These are phyloP conservation scores for Alternaria gansuensis DNA, from an alignment of 2,329 filamentous ascomycete genomes.

Conservation along the genomic window DNA sequence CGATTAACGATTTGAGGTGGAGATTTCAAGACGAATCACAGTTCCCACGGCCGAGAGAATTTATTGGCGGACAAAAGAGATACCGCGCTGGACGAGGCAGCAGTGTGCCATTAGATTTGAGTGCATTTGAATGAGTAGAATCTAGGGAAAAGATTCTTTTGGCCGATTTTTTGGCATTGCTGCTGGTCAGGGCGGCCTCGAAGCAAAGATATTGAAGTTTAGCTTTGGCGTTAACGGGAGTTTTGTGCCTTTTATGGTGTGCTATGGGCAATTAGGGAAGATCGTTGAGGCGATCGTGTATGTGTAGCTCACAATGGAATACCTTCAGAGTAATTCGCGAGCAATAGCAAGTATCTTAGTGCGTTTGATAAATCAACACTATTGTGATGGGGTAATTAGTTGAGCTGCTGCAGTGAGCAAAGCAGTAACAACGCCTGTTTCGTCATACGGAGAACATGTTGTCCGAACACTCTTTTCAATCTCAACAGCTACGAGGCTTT, in stretches of 20 bases:
- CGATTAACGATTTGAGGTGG: conserved; percentile 82
- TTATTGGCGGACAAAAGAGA: conserved; percentile 74
- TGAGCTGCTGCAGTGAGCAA: not conserved
- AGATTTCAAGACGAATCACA: conserved; percentile 84
- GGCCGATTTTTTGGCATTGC: conserved; percentile 21
- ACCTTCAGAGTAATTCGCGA: not conserved
- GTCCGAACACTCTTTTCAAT: not conserved
- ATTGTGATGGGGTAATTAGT: not conserved
- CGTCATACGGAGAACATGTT: not conserved
- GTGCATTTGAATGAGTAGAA: conserved; percentile 59
- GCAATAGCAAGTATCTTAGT: not conserved
- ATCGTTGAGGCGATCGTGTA: not conserved
- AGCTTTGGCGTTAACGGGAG: conserved; percentile 32
- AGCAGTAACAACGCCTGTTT: not conserved
- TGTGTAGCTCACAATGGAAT: not conserved
- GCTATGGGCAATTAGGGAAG: not conserved
- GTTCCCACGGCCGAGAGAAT: conserved; percentile 85
- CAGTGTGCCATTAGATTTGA: conserved; percentile 89
- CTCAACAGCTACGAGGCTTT: no score
- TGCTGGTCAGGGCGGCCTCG: conserved; percentile 13
- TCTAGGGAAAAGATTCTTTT: not conserved
- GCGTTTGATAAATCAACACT: not conserved
- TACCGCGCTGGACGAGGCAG: conserved; percentile 93
- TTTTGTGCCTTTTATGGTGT: conserved; percentile 5
- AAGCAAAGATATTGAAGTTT: conserved; percentile 25